Percentiles rank a stretch among this genome's conserved stretches.
Evolutionary conservation across 2,329 filamentous ascomycete genomes (phyloP).

Genomic region (Zymoseptoria tritici): DNA sequence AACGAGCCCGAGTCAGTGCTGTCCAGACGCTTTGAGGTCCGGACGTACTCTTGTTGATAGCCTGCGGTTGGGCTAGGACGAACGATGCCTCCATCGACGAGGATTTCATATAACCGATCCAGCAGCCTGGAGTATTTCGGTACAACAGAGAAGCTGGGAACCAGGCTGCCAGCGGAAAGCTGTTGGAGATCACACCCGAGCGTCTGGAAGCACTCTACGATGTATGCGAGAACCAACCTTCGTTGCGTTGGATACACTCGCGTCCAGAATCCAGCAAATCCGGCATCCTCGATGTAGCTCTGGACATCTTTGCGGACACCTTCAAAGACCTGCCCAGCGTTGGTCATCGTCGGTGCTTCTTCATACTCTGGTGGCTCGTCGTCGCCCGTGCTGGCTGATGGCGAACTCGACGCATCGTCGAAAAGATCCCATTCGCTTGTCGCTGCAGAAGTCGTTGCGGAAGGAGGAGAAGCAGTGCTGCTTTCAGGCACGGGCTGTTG

Average conservation of each 20-base stretch:
- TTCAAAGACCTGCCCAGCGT: background rate
- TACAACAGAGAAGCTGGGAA: background rate
- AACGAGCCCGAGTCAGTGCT: background rate
- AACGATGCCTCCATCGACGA: constrained; percentile 3
- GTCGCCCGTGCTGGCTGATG: background rate
- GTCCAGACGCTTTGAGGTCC: background rate
- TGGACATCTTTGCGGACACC: background rate
- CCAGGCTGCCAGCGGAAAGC: background rate
- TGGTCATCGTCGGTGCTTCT: background rate
- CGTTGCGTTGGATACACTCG: constrained; percentile 5
- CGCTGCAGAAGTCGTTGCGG: no score
- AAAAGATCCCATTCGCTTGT: no score
- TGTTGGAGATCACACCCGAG: constrained; percentile 4
- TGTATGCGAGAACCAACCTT: constrained; percentile 3
- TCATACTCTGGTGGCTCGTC: background rate
- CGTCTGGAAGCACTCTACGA: constrained; percentile 5
- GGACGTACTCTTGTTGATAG: constrained; percentile 1
- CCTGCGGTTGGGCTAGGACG: background rate
- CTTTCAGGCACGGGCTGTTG: background rate
- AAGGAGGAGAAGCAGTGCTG: no score
- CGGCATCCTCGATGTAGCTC: background rate
- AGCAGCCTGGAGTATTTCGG: constrained; percentile 5
- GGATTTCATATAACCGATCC: constrained; percentile 1
- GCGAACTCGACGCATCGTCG: background rate
- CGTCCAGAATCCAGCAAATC: constrained; percentile 4